Conservation (phyloP, 2,329 filamentous ascomycete species). For the Colletotrichum falcatum region DNA sequence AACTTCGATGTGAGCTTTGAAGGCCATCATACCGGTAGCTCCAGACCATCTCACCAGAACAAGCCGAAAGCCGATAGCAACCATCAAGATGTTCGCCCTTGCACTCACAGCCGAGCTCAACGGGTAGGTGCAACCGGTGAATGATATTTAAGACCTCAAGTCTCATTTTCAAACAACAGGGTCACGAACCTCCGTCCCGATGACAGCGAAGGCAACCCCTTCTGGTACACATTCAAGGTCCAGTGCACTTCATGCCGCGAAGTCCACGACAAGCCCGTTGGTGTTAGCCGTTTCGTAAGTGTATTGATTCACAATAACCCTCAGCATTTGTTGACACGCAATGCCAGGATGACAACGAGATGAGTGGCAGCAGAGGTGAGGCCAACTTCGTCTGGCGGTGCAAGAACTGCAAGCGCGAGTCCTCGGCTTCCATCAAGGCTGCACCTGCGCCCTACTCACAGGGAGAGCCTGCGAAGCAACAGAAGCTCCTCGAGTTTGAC, state of each 20-base stretch:
- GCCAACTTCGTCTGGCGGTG: slow-evolving; percentile 99
- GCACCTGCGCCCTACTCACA: slow-evolving; percentile 79
- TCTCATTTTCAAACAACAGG: slow-evolving; percentile 59
- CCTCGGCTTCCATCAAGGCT: slow-evolving; percentile 85
- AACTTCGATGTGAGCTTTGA: slow-evolving; percentile 15
- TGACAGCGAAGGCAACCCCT: slow-evolving; percentile 84
- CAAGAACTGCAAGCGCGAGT: slow-evolving; percentile 96
- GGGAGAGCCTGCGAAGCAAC: slow-evolving; percentile 76
- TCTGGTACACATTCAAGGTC: slow-evolving; percentile 98
- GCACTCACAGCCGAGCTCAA: slow-evolving; percentile 75
- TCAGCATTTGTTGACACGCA: slow-evolving; percentile 1
- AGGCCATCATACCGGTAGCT: not conserved
- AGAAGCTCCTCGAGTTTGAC: slow-evolving; percentile 90
- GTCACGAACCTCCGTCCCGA: slow-evolving; percentile 90
- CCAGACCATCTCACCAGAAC: not conserved
- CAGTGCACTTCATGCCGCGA: slow-evolving; percentile 98
- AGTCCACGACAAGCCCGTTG: slow-evolving; percentile 86
- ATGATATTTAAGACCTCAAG: not conserved
- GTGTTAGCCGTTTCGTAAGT: slow-evolving; percentile 88
- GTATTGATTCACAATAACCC: accelerated
- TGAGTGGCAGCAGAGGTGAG: slow-evolving; percentile 93
- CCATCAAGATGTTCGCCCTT: slow-evolving; percentile 71
- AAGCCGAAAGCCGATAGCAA: not conserved
- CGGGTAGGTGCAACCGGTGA: slow-evolving; percentile 63
- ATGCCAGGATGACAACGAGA: slow-evolving; percentile 83